A percentile compares a stretch with the other conserved stretches of the same genome.
Evolutionary conservation across 441 rosid genomes (phyloP).

Genomic region (Heliophila coronopifolia): DNA sequence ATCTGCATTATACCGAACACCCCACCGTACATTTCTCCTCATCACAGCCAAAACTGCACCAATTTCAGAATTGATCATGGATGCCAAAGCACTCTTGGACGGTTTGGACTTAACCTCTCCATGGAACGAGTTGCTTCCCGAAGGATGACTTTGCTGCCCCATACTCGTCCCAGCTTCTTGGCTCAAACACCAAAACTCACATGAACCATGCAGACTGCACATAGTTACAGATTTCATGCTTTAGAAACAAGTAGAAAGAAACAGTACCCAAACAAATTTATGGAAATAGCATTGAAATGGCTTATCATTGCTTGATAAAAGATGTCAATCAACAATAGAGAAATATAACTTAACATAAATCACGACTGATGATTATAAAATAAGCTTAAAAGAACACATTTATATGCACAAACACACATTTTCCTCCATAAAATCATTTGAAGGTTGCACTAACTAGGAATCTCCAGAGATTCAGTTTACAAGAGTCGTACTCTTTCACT

Average conservation of each 20-base stretch:
- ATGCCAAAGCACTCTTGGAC: slow-evolving; percentile 50
- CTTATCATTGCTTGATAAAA: neutral
- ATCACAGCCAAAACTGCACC: slow-evolving; percentile 92
- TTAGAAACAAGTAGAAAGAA: neutral
- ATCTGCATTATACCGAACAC: slow-evolving; percentile 63
- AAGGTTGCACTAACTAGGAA: neutral
- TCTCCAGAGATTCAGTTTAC: too few relatives aligned
- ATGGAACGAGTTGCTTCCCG: slow-evolving; percentile 49
- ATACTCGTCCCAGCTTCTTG: slow-evolving; percentile 38
- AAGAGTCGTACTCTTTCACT: neutral
- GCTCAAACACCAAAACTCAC: slow-evolving; percentile 11
- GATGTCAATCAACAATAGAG: neutral
- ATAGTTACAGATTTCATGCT: neutral
- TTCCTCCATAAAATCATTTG: neutral
- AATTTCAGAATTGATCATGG: slow-evolving; percentile 78
- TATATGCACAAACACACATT: neutral
- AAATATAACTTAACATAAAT: neutral
- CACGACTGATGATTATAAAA: too few relatives aligned
- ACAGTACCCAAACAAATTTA: neutral
- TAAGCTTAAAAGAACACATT: neutral
- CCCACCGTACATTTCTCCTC: slow-evolving; percentile 98
- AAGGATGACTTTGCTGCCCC: slow-evolving; percentile 58
- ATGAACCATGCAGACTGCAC: slow-evolving; percentile 23
- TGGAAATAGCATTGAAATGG: too few relatives aligned
- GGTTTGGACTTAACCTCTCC: slow-evolving; percentile 51